Base-by-base conservation (phyloP, 2,329 filamentous ascomycete species). In the Tolypocladium tropicale region DNA sequence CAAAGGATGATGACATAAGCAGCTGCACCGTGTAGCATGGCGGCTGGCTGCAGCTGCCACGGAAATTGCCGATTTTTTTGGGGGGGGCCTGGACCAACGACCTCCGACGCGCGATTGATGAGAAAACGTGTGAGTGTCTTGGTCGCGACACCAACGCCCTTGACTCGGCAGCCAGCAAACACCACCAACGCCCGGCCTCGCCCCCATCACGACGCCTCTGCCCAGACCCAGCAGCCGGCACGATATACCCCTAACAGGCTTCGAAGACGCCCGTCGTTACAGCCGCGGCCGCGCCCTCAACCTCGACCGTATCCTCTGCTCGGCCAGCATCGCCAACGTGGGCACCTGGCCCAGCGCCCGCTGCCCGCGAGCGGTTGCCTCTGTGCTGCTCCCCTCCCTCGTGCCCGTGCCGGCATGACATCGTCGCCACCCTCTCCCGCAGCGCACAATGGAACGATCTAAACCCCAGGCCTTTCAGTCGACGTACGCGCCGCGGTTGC, bases 401-500 rank as follows among this genome's bases (percentile, higher is more conserved):
- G 55, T 58, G 56, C 52, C 50, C 33, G 55, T 58, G 56, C 52
- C 58, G 64, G 65, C 65, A 70, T 69, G 67, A 67, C 54, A 65
- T 68, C 64, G 65, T 60, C 64, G 49, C 56, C 55, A 56, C 60
- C 61, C 59, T 59, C 56, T 55, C 56, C 55, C 58, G 54, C 55
- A 55, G 52, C 54, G 57, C 62, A 72, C 62, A 59, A 82, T 82
- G 79, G 77, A 79, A 64, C 74, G 73, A 69, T 71, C 70, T 62
- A 74, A 75, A 64, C 90, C 91, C 52, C 90, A 96, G 76, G 89
- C 91, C 48, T 94, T 95, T 68, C 85, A 94, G 64, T 93, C 90
- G 56, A 91, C 87, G 68, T 96, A 95, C 75, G 90, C 93, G 72
- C 90, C 93, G 60, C 89, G 93, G 67, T 76, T 97, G 67, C 89